Evolutionary conservation across 495 filamentous ascomycete genomes (phyloP), one percentile per base, ranked within the genome.

Genomic region (Aspergillus wentii): DNA sequence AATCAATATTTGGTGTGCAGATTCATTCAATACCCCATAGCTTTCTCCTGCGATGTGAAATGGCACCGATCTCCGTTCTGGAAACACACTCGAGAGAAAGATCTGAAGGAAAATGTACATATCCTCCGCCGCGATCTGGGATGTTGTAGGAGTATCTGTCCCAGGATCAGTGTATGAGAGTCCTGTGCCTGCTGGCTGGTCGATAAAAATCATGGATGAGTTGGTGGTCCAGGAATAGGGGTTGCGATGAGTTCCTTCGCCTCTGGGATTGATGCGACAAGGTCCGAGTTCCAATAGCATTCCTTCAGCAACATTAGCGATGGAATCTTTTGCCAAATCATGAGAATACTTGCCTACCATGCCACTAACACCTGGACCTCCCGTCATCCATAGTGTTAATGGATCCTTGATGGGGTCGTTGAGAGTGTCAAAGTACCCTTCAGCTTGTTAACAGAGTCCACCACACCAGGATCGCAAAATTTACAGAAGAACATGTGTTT

Each of bases 351-450:
- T 42, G 1, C 65, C 66, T 27, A 69, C 33, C 56, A 69, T 58
- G 26, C 53, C 57, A 1, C 61, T 63, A 5, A 44, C 42, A 2
- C 71, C 71, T 7, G 71, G 71, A 2, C 71, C 70, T 18, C 69
- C 69, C 2, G 70, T 82, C 53, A 79, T 69, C 78, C 76, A 82
- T 7, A 79, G 62, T 0, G 74, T 78, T 30, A 79, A 43, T 0
- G 73, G 72, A 21, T 75, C 75, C 14, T 54, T 58, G 3, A 30
- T 17, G 1, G 76, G 74, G 40, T 78, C 67, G 39, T 74, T 70
- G 32, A 73, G 64, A 17, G 71, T 61, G 46, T 79, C 75, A 42
- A 79, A 80, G 48, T 74, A 78, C 74, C 26, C 26, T 29, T n/a
- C n/a, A n/a, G n/a, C n/a, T n/a, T n/a, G n/a, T n/a, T n/a, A n/a